Conservation (phyloP, 148 eudicot genomes). For the Spergularia bocconei region DNA sequence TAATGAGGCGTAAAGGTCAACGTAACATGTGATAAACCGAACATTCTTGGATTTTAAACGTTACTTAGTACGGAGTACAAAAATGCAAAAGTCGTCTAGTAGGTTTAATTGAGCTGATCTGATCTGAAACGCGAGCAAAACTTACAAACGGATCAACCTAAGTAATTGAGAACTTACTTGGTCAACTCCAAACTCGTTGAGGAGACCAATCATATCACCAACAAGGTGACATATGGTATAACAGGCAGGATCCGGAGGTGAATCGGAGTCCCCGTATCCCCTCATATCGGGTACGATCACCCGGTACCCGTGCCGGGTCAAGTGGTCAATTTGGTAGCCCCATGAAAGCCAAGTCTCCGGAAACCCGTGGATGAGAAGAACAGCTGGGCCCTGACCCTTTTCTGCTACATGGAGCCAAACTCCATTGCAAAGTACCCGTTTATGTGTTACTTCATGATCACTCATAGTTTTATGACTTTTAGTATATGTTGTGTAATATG, state of each 20-base stretch:
- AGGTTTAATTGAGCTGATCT: too few relatives aligned
- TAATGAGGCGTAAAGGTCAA: too few relatives aligned
- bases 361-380: slow-evolving; percentile 56
- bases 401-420: slow-evolving; percentile 56
- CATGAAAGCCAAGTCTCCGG: slow-evolving; percentile 61
- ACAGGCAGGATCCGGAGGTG: slow-evolving; percentile 43
- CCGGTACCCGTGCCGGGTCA: slow-evolving; percentile 43
- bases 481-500: not conserved
- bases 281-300: slow-evolving; percentile 56
- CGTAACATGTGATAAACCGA: too few relatives aligned
- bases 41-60: too few relatives aligned
- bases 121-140: too few relatives aligned
- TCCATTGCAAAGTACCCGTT: slow-evolving; percentile 40
- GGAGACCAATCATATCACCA: slow-evolving; percentile 48
- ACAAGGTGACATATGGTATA: slow-evolving; percentile 48
- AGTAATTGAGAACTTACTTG: slow-evolving; percentile 18
- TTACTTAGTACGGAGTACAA: too few relatives aligned
- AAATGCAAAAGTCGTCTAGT: too few relatives aligned
- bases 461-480: not conserved
- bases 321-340: slow-evolving; percentile 54
- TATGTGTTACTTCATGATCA: slow-evolving; percentile 16
- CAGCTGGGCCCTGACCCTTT: slow-evolving; percentile 47
- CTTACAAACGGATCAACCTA: too few relatives aligned
- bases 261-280: slow-evolving; percentile 52
- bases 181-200: slow-evolving; percentile 40